phyloP scores from a whole-genome alignment of 2,329 filamentous ascomycete genomes.

The Epichloe elymi region DNA sequence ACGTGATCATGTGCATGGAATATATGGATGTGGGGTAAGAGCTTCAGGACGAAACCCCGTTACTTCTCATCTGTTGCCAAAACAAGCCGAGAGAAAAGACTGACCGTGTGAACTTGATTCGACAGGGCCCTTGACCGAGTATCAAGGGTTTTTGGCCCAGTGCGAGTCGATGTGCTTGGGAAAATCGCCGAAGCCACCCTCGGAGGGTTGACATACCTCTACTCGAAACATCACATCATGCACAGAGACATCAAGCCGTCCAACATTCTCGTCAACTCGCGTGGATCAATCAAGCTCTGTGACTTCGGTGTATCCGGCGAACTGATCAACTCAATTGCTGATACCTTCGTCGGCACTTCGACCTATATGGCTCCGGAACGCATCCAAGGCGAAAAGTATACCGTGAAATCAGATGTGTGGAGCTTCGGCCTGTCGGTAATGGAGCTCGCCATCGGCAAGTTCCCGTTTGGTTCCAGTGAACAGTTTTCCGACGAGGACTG shows the following conservation, averaged over 20 bases:
- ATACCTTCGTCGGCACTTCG: slow-evolving; percentile 95
- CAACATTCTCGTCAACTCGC: slow-evolving; percentile 91
- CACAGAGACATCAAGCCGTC: slow-evolving; percentile 98
- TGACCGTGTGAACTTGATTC: neutral
- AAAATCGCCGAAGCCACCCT: slow-evolving; percentile 96
- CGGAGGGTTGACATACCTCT: slow-evolving; percentile 87
- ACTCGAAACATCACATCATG: slow-evolving; percentile 94
- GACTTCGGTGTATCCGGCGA: slow-evolving; percentile 99
- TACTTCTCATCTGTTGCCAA: neutral
- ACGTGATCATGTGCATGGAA: slow-evolving; percentile 99
- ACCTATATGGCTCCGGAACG: slow-evolving; percentile 99
- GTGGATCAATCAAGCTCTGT: slow-evolving; percentile 89
- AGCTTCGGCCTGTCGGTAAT: slow-evolving; percentile 91
- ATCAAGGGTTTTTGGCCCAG: slow-evolving; percentile 85
- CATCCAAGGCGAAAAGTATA: slow-evolving; percentile 94
- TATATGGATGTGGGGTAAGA: slow-evolving; percentile 97
- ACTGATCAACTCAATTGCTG: slow-evolving; percentile 92
- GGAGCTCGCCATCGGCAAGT: slow-evolving; percentile 95
- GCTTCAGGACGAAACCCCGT: slow-evolving; percentile 8
- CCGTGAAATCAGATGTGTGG: slow-evolving; percentile 97
- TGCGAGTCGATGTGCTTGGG: slow-evolving; percentile 89
- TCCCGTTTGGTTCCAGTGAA: slow-evolving; percentile 74
- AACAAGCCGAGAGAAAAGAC: neutral
- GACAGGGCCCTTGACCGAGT: slow-evolving; percentile 79
- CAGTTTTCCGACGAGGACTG: slow-evolving; percentile 60